Base-by-base conservation (phyloP, 345 rosid genomes). In the Carallia brachiata region DNA sequence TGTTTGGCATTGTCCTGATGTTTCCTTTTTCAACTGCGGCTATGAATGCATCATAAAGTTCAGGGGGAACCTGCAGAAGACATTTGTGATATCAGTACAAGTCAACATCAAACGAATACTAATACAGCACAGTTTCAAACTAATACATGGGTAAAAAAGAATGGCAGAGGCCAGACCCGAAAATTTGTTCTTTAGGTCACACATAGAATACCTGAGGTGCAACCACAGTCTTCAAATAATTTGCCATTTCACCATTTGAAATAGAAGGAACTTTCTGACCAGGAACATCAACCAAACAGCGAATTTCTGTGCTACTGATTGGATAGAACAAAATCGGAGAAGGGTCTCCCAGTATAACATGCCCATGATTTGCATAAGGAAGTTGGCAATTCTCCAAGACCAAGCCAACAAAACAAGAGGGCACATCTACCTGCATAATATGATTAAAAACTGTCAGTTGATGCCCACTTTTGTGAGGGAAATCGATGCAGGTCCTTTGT, bases 1-100 rank as follows among this genome's bases (percentile, higher is more conserved):
- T 67, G 73, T 77, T 77, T 52, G 80, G 80, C 80, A 77, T 77
- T 36, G 69, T 77, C 52, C 80, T 67, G 7, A 77, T 77, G 72
- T 37, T 77, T 56, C 80, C 76, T 55, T 77, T 67, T 15, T 77
- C 75, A 47, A 71, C 61, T 61, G 80, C 80, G 54, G 80, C 75
- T 44, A 77, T 40, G 61, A 77, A 77, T 4, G 80, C 36, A 62
- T 63, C 65, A 44, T 54, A 44, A 40, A 76, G 61, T 53, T 75
- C 79, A 8, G 74, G 74, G 7, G 79, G 79, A 60, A 75, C 19
- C 79, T 75, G 70, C 67, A 70, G 28, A 7, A 37, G 32, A 16
- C n/a, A 63, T 61, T 27, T 40, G 27, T 16, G 17, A 69, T 36
- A 44, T 75, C 57, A 65, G 67, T 28, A 17, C 3, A 57, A 44